Percentiles rank a stretch among this genome's conserved stretches.
phyloP scores from a whole-genome alignment of 148 eudicot genomes.

The Rhododendron simsii region DNA sequence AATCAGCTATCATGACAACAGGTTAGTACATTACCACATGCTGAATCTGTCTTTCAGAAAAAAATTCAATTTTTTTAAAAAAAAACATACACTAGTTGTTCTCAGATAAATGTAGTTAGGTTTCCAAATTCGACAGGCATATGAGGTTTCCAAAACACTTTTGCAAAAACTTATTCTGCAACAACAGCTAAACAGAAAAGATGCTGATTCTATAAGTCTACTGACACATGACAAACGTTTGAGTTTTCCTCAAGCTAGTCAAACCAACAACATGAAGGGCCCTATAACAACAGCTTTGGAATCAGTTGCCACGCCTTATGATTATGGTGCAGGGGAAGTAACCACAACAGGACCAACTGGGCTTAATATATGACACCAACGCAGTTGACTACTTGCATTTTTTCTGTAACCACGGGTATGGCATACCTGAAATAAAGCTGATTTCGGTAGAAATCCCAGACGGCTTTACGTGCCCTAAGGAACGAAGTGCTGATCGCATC shows the following conservation, averaged over 20 bases:
- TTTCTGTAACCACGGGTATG: constrained; percentile 58
- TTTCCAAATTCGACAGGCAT: not conserved
- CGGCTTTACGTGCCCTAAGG: constrained; percentile 44
- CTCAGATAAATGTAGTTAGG: not conserved
- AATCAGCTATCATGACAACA: constrained; percentile 79
- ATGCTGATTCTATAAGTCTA: not conserved
- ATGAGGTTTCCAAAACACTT: not conserved
- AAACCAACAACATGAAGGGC: constrained; percentile 41
- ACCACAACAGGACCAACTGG: constrained; percentile 53
- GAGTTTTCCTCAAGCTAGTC: constrained; percentile 44
- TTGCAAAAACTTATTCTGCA: not conserved
- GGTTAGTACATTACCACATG: constrained; percentile 24
- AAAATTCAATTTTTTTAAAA: not conserved
- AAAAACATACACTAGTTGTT: not conserved
- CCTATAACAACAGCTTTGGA: constrained; percentile 42
- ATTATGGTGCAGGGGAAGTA: constrained; percentile 73
- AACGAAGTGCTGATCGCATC: constrained; percentile 35
- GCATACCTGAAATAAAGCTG: constrained; percentile 36
- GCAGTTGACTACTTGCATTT: constrained; percentile 45
- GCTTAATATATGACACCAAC: constrained; percentile 52
- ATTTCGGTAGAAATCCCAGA: constrained; percentile 36
- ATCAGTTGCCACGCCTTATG: constrained; percentile 55
- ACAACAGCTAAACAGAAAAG: not conserved
- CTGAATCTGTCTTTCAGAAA: not conserved
- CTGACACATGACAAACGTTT: not conserved